Base-by-base conservation (phyloP, 225 moss, liverwort and hornwort genomes). In the Antitrichia curtipendula region DNA sequence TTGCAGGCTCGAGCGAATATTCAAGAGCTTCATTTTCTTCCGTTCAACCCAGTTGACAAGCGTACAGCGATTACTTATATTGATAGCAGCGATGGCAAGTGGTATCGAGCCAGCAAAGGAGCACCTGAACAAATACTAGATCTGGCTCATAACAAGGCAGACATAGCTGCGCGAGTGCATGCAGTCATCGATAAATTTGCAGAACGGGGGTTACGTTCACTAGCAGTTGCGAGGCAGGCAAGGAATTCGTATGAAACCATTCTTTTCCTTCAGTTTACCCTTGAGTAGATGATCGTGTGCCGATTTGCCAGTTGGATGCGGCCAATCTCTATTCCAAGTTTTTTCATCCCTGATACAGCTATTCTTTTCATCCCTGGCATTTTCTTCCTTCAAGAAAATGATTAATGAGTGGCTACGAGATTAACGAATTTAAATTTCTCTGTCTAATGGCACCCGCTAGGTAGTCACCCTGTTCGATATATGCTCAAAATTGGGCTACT, bases 101-200 rank as follows among this genome's bases (percentile, higher is more conserved):
- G 95, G 96, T 94, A 91, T 85, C 94, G 96, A 70, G 84, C 89
- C 25, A 95, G 93, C 87, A 96, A 96, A 89, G 96, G 96, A 89
- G 96, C 96, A 32, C 96, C 96, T 2, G 96, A 96, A 89, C 96
- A 95, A 84, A 94, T 95, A 78, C 81, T 95, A 61, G 92, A 91
- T 23, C 72, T 95, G 65, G 75, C 93, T 45, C 7, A 82, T 32
- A 93, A 95, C 87, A 92, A 90, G 80, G 31, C 74, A 58, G 93
- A 93, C 60, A 92, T 95, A 77, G 90, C 87, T 80, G 72, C 80
- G 34, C 89, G 95, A 52, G 95, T 94, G 68, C 94, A 94, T 87
- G 56, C 91, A 60, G 64, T 95, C 22, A 96, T 96, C 32, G 94
- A 96, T 56, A 94, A 91, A 34, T 95, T 93, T 78, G 96, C 96